A percentile compares a stretch with the other conserved stretches of the same genome.
Evolutionary conservation across 257 asterid genomes (phyloP).

Genomic region (Solanum neorickii): DNA sequence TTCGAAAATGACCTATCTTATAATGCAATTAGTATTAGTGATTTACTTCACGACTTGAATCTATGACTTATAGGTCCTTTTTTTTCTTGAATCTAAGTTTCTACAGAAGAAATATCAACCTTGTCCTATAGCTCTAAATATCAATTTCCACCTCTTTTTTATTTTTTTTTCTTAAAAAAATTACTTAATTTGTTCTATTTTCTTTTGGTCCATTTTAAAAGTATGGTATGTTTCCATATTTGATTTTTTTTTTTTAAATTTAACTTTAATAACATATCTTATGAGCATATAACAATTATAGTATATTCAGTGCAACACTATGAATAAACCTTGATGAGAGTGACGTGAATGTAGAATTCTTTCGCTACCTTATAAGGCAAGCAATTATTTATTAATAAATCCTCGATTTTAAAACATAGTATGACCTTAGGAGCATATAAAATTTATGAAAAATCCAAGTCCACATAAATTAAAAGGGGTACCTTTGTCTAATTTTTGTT

Average conservation of each 20-base stretch:
- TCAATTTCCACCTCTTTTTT: background rate
- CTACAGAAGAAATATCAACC: background rate
- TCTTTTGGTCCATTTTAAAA: background rate
- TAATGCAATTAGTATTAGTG: background rate
- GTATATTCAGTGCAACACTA: too few relatives aligned
- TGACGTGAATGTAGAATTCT: accelerated
- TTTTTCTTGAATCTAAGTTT: background rate
- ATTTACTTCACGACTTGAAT: too few relatives aligned
- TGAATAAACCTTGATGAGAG: accelerated
- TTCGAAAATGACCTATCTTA: too few relatives aligned
- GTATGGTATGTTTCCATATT: background rate
- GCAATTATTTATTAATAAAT: too few relatives aligned
- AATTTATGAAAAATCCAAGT: background rate
- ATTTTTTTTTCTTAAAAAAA: too few relatives aligned
- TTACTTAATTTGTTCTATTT: background rate
- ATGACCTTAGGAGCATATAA: background rate
- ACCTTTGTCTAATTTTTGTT: background rate
- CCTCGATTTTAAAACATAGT: too few relatives aligned
- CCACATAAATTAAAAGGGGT: background rate
- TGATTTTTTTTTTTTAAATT: background rate
- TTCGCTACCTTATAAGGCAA: too few relatives aligned
- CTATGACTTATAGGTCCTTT: too few relatives aligned
- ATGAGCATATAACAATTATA: background rate
- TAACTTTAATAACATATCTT: too few relatives aligned
- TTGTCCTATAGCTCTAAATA: background rate